phyloP scores from a whole-genome alignment of 108 stramenopile species.

The Cyclotella choctawhatcheeana region DNA sequence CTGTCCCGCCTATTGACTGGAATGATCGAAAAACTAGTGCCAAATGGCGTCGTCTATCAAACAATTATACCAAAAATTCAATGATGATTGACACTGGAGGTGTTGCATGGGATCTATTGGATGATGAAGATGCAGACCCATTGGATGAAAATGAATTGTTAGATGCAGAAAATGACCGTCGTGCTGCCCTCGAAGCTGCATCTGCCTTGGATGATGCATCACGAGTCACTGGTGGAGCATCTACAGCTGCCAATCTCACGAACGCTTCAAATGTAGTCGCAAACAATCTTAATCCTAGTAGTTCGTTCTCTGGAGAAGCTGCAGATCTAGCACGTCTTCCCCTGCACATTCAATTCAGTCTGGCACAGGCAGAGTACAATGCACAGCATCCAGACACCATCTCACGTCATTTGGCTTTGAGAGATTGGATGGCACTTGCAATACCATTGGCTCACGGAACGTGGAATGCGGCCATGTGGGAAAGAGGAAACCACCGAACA shows the following conservation, averaged over 20 bases:
- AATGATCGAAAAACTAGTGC: constrained; percentile 33
- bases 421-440: constrained; percentile 76
- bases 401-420: constrained; percentile 64
- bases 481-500: constrained; percentile 77
- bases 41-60: constrained; percentile 26
- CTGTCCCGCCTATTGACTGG: constrained; percentile 49
- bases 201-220: constrained; percentile 41
- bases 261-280: background rate
- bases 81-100: constrained; percentile 35
- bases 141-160: constrained; percentile 28
- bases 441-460: constrained; percentile 61
- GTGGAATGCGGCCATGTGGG: constrained; percentile 76
- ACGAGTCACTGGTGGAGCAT: constrained; percentile 39
- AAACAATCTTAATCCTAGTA: constrained; percentile 26
- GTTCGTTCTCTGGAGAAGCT: constrained; percentile 51
- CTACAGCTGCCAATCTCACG: constrained; percentile 4
- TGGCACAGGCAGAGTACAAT: constrained; percentile 84
- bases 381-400: constrained; percentile 57
- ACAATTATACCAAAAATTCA: background rate
- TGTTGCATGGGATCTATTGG: constrained; percentile 46
- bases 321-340: constrained; percentile 71
- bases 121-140: constrained; percentile 46
- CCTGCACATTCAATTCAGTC: constrained; percentile 68
- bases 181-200: constrained; percentile 49
- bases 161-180: constrained; percentile 55